These are phyloP conservation scores for Brassica rapa DNA, from an alignment of 345 rosid species.

Conservation along the genomic window DNA sequence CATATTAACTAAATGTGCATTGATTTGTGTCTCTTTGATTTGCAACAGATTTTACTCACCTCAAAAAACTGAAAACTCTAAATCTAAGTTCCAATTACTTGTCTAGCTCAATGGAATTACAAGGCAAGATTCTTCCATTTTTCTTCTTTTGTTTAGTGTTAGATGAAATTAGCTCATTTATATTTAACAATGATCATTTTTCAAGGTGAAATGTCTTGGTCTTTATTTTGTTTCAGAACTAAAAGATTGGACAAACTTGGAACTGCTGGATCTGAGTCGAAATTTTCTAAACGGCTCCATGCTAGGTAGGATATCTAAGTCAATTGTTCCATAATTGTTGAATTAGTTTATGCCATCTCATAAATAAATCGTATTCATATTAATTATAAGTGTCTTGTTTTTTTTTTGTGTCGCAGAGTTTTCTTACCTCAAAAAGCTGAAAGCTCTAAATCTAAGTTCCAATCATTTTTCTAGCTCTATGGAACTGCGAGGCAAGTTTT, in stretches of 20 bases:
- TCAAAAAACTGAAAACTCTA: neutral
- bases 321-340: neutral
- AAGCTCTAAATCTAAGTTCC: conserved; percentile 18
- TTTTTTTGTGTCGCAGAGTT: neutral
- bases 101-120: conserved; percentile 2
- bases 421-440: neutral
- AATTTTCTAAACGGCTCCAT: conserved; percentile 11
- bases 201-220: neutral
- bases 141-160: neutral
- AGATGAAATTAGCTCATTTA: neutral
- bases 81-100: neutral
- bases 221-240: conserved; percentile 1
- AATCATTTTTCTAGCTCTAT: neutral
- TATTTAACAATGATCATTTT: neutral
- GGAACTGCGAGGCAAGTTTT: conserved; percentile 14
- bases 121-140: neutral
- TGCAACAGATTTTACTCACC: conserved; percentile 2
- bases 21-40: conserved; percentile 4
- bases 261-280: neutral
- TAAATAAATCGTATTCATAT: neutral
- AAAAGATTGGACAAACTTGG: conserved; percentile 9
- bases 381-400: neutral
- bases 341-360: neutral
- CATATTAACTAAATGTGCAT: neutral
- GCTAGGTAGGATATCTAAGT: neutral